Evolutionary conservation across 129 eudicot species (phyloP).

Genomic region (Smallanthus sonchifolius): DNA sequence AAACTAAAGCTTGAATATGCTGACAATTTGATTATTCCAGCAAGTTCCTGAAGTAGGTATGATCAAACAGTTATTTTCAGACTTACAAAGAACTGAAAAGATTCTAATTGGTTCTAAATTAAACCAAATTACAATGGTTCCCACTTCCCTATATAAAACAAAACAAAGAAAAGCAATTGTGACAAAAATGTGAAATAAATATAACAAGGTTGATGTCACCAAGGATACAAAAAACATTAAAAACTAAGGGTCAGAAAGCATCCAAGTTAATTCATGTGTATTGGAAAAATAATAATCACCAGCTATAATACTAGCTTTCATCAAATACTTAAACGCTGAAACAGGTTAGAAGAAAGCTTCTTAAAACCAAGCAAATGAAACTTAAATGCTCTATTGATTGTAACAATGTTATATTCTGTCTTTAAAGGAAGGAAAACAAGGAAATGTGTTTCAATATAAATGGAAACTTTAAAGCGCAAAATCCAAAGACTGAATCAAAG

Average conservation of each 20-base stretch:
- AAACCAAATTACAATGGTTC: background rate
- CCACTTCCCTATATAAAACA: too few species aligned
- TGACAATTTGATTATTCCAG: constrained; percentile 86
- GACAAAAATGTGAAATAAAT: background rate
- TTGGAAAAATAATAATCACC: background rate
- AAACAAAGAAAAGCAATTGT: background rate
- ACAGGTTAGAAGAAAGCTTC: background rate
- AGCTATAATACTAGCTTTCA: background rate
- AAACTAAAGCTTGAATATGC: constrained; percentile 84
- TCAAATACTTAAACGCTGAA: background rate
- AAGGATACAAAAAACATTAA: background rate
- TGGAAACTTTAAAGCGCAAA: background rate
- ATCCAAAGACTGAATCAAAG: background rate
- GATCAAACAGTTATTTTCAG: background rate
- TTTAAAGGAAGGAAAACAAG: background rate
- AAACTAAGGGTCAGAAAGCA: background rate
- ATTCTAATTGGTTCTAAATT: background rate
- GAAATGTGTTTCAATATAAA: background rate
- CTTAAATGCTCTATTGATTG: background rate
- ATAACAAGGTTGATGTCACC: background rate
- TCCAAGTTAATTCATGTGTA: background rate
- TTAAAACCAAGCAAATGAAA: background rate
- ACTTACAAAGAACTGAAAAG: background rate
- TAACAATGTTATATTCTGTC: background rate
- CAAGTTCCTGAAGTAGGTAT: constrained; percentile 66